Evolutionary conservation across 176 grass and related monocot genomes (phyloP).

Genomic region (Avena atlantica): DNA sequence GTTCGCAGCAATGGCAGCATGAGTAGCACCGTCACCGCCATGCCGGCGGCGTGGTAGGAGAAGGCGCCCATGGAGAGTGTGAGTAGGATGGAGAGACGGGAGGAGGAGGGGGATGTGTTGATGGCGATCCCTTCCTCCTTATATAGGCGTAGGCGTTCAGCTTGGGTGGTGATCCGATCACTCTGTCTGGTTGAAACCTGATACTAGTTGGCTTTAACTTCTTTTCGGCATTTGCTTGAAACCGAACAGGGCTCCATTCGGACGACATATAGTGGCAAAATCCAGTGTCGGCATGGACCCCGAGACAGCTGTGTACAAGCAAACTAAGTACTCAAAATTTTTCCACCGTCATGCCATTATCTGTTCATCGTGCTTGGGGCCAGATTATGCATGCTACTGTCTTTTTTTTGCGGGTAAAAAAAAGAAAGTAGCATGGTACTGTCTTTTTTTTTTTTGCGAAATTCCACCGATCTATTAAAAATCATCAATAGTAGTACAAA

Average conservation of each 20-base stretch:
- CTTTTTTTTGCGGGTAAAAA: no score
- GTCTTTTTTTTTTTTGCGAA: no score
- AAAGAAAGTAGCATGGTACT: no score
- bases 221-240: background rate
- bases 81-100: background rate
- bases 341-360: background rate
- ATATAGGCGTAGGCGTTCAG: background rate
- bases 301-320: background rate
- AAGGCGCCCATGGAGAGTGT: conserved; percentile 15
- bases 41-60: background rate
- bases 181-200: background rate
- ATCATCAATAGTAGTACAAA: no score
- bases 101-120: background rate
- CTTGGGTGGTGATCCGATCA: background rate
- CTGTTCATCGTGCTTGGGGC: background rate
- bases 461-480: no score
- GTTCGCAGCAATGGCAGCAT: background rate
- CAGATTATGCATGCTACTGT: background rate
- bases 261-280: background rate
- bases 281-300: background rate
- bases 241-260: background rate
- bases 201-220: conserved; percentile 14
- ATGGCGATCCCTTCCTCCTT: background rate
- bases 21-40: background rate
- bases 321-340: background rate